A percentile compares a stretch with the other conserved stretches of the same genome.
These are phyloP conservation scores for Fusarium xylarioides DNA, from an alignment of 2,329 filamentous ascomycete genomes.

Conservation along the genomic window DNA sequence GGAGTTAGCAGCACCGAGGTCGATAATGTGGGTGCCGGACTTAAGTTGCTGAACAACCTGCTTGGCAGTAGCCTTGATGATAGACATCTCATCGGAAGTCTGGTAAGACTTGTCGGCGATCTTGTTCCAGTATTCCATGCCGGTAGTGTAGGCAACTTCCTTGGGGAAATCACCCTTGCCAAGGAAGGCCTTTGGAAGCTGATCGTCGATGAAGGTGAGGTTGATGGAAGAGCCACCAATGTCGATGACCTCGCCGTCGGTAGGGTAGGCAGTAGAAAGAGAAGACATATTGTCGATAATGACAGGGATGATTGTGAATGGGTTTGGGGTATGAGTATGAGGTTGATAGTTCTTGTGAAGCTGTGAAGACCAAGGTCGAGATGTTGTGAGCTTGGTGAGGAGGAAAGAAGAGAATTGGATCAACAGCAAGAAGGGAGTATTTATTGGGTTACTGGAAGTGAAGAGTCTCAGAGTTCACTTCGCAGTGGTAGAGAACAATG, in stretches of 20 bases:
- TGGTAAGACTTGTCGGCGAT: slow-evolving; percentile 36
- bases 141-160: slow-evolving; percentile 37
- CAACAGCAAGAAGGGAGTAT: accelerated
- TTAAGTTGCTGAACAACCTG: slow-evolving; percentile 24
- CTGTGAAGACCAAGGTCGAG: not conserved
- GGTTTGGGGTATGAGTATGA: not conserved
- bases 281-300: not conserved
- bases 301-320: not conserved
- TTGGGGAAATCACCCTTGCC: slow-evolving; percentile 38
- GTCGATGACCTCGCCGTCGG: slow-evolving; percentile 22
- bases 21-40: slow-evolving; percentile 31
- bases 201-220: slow-evolving; percentile 13
- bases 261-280: not conserved
- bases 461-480: not conserved
- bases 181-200: slow-evolving; percentile 29
- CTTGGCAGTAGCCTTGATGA: slow-evolving; percentile 31
- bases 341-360: not conserved
- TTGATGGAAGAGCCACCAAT: slow-evolving; percentile 30
- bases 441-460: accelerated
- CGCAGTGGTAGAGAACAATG: accelerated
- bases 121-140: slow-evolving; percentile 29
- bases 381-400: not conserved
- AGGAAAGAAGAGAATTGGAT: not conserved
- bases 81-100: slow-evolving; percentile 28
- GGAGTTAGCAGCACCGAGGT: slow-evolving; percentile 35